A percentile compares a stretch with the other conserved stretches of the same genome.
phyloP scores from a whole-genome alignment of 495 filamentous ascomycete species.

The Bombardia bombarda region DNA sequence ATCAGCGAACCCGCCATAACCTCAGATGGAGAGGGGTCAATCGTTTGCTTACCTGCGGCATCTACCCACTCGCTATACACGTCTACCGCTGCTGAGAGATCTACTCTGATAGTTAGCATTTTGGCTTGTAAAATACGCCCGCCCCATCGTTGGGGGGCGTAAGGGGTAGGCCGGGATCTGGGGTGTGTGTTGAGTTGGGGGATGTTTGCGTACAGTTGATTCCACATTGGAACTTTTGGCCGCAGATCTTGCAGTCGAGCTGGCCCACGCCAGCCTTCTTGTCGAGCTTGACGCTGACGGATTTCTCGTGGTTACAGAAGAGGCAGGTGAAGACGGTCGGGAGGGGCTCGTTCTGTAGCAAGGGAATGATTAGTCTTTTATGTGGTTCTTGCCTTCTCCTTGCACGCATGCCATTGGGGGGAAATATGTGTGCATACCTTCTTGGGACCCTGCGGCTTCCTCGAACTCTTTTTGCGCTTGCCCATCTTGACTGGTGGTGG shows the following conservation, averaged over 20 bases:
- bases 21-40: not conserved
- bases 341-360: slow-evolving; percentile 70
- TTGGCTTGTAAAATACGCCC: too few relatives aligned
- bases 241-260: slow-evolving; percentile 86
- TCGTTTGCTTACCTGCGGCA: slow-evolving; percentile 65
- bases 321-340: slow-evolving; percentile 86
- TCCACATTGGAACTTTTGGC: slow-evolving; percentile 81
- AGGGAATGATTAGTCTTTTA: not conserved
- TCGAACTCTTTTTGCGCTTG: slow-evolving; percentile 91
- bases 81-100: slow-evolving; percentile 82
- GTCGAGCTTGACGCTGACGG: slow-evolving; percentile 79
- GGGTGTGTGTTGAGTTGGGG: too few relatives aligned
- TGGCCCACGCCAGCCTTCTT: slow-evolving; percentile 81
- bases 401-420: too few relatives aligned
- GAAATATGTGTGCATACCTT: slow-evolving; percentile 47
- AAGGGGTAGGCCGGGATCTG: too few relatives aligned
- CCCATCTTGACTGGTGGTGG: slow-evolving; percentile 39
- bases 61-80: slow-evolving; percentile 99
- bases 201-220: slow-evolving; percentile 69
- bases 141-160: not conserved
- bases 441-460: slow-evolving; percentile 73
- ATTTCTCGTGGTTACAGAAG: slow-evolving; percentile 96
- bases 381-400: not conserved
- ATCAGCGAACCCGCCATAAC: slow-evolving; percentile 28
- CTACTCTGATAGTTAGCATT: slow-evolving; percentile 30